Evolutionary conservation across 768 basidiomycete species (phyloP), one percentile per base, ranked within the genome.

Genomic region (Vararia minispora): DNA sequence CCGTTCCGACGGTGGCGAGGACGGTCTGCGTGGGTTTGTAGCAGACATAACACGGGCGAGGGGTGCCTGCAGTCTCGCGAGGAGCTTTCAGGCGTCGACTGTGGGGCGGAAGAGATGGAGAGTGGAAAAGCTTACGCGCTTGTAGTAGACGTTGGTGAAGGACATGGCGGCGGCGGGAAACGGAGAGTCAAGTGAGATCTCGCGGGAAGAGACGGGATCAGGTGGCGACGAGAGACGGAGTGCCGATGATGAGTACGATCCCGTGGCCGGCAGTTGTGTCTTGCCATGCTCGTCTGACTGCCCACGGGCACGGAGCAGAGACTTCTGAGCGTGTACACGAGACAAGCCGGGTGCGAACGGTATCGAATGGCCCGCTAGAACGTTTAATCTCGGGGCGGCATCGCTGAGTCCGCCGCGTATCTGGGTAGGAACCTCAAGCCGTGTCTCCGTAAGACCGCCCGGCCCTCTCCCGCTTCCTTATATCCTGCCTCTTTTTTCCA

Each of bases 101-200:
- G 12, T 29, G 23, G 23, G 12, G 33, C 13, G 21, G 18, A 22
- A 34, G 10, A 30, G 12, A 13, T 18, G 23, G 8, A 32, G 29
- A 40, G 3, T 28, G 6, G 21, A 14, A 32, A 20, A 18, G 67
- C 75, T 65, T 58, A 89, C 88, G 50, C 89, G 75, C 59, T 86
- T 87, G 63, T 89, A 91, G 62, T 92, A 95, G 30, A 88, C 52
- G 56, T 95, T 94, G 23, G 68, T 67, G 62, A 86, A 82, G 29
- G 74, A 75, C 82, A 83, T 83, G 33, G 46, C 23, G 22, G 44
- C 39, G 43, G n/a, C n/a, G n/a, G n/a, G n/a, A n/a, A n/a, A n/a
- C n/a, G n/a, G n/a, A n/a, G 36, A 37, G 35, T 20, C 22, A 26
- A 33, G 33, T 30, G 39, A 40, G 12, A 32, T 29, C 25, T 46